These are phyloP conservation scores for Tieghemiomyces parasiticus DNA, from an alignment of 192 early-diverging fungal species.

Conservation along the genomic window DNA sequence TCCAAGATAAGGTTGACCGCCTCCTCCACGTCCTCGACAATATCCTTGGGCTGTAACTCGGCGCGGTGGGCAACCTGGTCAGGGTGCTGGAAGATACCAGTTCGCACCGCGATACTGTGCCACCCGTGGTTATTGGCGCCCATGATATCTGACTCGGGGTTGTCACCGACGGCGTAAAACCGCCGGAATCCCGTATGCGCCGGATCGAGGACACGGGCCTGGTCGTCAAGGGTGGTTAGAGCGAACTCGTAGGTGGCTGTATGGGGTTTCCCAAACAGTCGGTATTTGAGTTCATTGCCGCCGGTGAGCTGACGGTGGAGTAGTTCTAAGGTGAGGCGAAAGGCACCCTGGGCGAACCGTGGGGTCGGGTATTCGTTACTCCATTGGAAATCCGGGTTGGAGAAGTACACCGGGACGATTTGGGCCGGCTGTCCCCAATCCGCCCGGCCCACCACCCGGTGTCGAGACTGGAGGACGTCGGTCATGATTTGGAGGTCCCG, in stretches of 20 bases:
- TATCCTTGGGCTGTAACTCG: background rate
- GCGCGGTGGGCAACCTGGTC: background rate
- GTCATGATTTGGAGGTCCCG: constrained; percentile 67
- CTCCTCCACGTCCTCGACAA: background rate
- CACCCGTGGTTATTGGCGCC: constrained; percentile 60
- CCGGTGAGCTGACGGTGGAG: constrained; percentile 40
- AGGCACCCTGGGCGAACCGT: constrained; percentile 73
- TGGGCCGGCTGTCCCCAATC: constrained; percentile 26
- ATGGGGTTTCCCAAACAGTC: constrained; percentile 72
- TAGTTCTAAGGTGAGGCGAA: constrained; percentile 49
- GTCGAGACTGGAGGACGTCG: constrained; percentile 47
- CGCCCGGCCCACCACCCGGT: constrained; percentile 39
- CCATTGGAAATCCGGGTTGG: constrained; percentile 63
- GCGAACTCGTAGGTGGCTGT: constrained; percentile 57
- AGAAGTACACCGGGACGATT: constrained; percentile 61
- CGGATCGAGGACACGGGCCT: constrained; percentile 14
- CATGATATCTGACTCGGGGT: constrained; percentile 54
- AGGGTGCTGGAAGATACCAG: constrained; percentile 38
- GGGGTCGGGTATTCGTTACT: constrained; percentile 66
- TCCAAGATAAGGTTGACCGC: background rate
- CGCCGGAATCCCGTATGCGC: constrained; percentile 7
- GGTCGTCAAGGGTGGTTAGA: constrained; percentile 29
- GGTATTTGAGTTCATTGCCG: constrained; percentile 37
- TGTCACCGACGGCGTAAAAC: constrained; percentile 48
- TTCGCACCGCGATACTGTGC: constrained; percentile 53